Percentiles rank a stretch among this genome's conserved stretches.
Evolutionary conservation across 1,284 basidiomycete species (phyloP).

Genomic region (Waitea zeae): DNA sequence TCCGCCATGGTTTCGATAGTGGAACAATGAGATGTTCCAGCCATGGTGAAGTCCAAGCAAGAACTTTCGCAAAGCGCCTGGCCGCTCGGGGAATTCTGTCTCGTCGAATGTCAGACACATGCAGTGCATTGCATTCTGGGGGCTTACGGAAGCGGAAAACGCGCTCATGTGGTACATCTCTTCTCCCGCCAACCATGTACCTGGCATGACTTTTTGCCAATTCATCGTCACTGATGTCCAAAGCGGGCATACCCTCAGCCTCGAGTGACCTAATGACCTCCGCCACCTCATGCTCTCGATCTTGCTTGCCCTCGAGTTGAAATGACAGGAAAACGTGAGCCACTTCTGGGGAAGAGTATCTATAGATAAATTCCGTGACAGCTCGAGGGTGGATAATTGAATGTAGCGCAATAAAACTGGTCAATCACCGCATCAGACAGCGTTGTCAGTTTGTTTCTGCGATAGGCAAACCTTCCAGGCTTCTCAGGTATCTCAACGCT

Average conservation of each 20-base stretch:
- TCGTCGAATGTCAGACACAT: conserved; percentile 4
- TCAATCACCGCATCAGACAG: too few species aligned
- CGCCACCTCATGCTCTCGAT: conserved; percentile 49
- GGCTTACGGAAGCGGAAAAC: conserved; percentile 83
- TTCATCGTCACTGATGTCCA: conserved; percentile 90
- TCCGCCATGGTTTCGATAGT: conserved; percentile 94
- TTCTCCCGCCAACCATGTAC: conserved; percentile 86
- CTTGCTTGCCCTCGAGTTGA: conserved; percentile 44
- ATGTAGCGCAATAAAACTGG: conserved; percentile 83
- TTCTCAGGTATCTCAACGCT: conserved; percentile 87
- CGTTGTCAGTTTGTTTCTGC: background rate
- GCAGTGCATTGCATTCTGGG: background rate
- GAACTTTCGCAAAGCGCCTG: conserved; percentile 84
- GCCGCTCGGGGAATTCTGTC: conserved; percentile 91
- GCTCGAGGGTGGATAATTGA: conserved; percentile 78
- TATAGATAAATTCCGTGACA: conserved; percentile 96
- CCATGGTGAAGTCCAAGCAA: conserved; percentile 58
- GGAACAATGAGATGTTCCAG: conserved; percentile 96
- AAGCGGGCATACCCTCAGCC: conserved; percentile 59
- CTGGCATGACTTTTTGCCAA: conserved; percentile 89
- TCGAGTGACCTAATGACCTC: conserved; percentile 47
- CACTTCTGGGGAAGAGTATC: conserved; percentile 51
- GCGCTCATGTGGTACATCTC: conserved; percentile 68
- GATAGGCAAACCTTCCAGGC: conserved; percentile 59
- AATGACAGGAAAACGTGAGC: conserved; percentile 90